Percentiles rank a stretch among this genome's conserved stretches.
Conservation (phyloP, 768 basidiomycete species). For the Mycena rebaudengoi region DNA sequence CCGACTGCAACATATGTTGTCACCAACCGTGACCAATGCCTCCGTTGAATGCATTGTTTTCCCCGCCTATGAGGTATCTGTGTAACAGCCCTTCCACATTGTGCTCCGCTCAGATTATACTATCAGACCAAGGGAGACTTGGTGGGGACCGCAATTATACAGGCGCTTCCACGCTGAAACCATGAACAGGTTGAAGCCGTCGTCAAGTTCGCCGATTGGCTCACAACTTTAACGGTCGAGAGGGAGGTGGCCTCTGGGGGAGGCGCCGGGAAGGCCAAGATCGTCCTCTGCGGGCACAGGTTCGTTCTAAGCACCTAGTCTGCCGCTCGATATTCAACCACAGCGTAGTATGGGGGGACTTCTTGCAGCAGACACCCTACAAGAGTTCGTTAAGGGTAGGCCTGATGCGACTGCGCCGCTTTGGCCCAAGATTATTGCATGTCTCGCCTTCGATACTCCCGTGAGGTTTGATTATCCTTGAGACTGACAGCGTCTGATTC, state of each 20-base stretch:
- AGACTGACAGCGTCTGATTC: not conserved
- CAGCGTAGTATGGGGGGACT: slow-evolving; percentile 91
- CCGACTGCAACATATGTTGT: slow-evolving; percentile 78
- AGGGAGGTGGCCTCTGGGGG: slow-evolving; percentile 78
- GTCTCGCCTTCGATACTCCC: slow-evolving; percentile 90
- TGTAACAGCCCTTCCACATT: not conserved
- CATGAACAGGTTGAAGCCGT: slow-evolving; percentile 75
- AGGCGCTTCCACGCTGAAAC: not conserved
- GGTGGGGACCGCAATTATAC: slow-evolving; percentile 53
- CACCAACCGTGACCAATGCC: slow-evolving; percentile 62
- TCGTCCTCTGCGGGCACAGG: slow-evolving; percentile 94
- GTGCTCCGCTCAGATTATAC: slow-evolving; percentile 3
- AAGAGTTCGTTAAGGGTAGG: slow-evolving; percentile 74
- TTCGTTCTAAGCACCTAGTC: slow-evolving; percentile 33
- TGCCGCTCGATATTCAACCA: not conserved
- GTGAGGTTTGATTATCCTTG: slow-evolving; percentile 50
- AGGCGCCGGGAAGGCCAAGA: slow-evolving; percentile 81
- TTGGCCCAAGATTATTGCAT: slow-evolving; percentile 90
- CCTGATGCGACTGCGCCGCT: slow-evolving; percentile 72
- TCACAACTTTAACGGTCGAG: slow-evolving; percentile 88
- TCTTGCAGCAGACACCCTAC: slow-evolving; percentile 83
- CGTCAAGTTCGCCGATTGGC: slow-evolving; percentile 90
- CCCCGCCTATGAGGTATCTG: slow-evolving; percentile 84
- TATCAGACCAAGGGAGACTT: slow-evolving; percentile 89
- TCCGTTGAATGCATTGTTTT: slow-evolving; percentile 79